Percentiles rank a stretch among this genome's conserved stretches.
phyloP scores from a whole-genome alignment of 345 rosid genomes.

The Tarenaya hassleriana region DNA sequence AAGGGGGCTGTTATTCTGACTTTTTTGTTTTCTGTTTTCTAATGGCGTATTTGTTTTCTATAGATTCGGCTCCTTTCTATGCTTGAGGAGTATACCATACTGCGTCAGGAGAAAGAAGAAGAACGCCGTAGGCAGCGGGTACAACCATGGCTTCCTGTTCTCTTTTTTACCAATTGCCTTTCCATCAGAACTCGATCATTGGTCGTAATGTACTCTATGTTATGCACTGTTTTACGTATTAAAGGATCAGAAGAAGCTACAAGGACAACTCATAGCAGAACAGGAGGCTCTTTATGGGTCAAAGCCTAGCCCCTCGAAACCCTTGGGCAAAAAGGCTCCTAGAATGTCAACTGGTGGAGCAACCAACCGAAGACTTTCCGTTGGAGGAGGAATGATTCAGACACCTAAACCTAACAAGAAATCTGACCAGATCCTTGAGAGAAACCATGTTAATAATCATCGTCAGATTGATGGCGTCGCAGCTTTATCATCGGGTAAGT shows the following conservation, averaged over 20 bases:
- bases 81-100: conserved; percentile 77
- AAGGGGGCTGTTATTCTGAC: background rate
- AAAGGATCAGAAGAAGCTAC: conserved; percentile 97
- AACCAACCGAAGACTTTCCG: conserved; percentile 59
- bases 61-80: conserved; percentile 82
- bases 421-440: conserved; percentile 39
- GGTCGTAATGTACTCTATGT: conserved; percentile 9
- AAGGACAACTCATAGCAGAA: conserved; percentile 89
- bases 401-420: conserved; percentile 64
- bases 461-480: conserved; percentile 40
- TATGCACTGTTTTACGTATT: conserved; percentile 15
- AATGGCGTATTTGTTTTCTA: conserved; percentile 1
- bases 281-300: conserved; percentile 94
- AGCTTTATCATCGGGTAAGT: conserved; percentile 54
- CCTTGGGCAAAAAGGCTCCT: conserved; percentile 61
- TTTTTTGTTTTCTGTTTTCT: background rate
- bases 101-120: conserved; percentile 91
- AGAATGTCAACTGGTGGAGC: conserved; percentile 76
- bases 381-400: conserved; percentile 66
- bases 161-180: background rate
- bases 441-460: conserved; percentile 31
- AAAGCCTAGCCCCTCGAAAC: conserved; percentile 92
- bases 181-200: background rate
- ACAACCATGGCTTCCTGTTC: conserved; percentile 15
- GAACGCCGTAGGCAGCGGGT: conserved; percentile 85